Evolutionary conservation across 257 asterid genomes (phyloP), one percentile per base, ranked within the genome.

Genomic region (Nicotiana benthamiana): DNA sequence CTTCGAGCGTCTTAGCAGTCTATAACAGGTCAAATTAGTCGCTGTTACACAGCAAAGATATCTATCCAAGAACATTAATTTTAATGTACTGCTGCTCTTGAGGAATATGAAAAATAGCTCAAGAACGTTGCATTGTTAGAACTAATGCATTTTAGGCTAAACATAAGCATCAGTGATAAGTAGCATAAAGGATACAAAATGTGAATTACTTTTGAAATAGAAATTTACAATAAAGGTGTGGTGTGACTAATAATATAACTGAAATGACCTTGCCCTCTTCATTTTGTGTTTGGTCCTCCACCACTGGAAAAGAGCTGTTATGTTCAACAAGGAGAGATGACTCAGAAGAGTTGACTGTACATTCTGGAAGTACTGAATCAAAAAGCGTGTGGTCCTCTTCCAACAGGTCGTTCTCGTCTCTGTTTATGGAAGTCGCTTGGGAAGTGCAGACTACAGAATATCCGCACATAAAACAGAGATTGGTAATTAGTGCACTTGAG

Each of bases 1-100:
- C 15, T 56, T 81, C 82, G 32, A 46, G 80, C 81, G 76, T 84
- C 91, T 85, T 90, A 60, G 59, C 80, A 75, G 80, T 36, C 76
- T 75, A 80, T 77, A 77, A 76, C 43, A 67, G 56, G 60, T 82
- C n/a, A 82, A 83, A 34, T 34, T 5, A 34, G 40, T 34, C 8
- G 40, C 40, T 34, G 28, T 27, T 34, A 34, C 40, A 34, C 40
- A 5, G 40, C 40, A 34, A 34, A 34, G 40, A 34, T 6, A 34
- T 34, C 40, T 34, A 34, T 34, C 40, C 40, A 88, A 86, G 74
- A 85, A 28, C 63, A 87, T 84, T 75, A 84, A 83, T 80, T 51
- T 15, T 56, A 36, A 30, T 59, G 65, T 7, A 22, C 53, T 59
- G 13, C 46, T 34, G 57, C n/a, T 52, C 53, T 57, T 34, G 51